These are phyloP conservation scores for Rhynchosporium secalis DNA, from an alignment of 2,329 filamentous ascomycete genomes.

Conservation along the genomic window DNA sequence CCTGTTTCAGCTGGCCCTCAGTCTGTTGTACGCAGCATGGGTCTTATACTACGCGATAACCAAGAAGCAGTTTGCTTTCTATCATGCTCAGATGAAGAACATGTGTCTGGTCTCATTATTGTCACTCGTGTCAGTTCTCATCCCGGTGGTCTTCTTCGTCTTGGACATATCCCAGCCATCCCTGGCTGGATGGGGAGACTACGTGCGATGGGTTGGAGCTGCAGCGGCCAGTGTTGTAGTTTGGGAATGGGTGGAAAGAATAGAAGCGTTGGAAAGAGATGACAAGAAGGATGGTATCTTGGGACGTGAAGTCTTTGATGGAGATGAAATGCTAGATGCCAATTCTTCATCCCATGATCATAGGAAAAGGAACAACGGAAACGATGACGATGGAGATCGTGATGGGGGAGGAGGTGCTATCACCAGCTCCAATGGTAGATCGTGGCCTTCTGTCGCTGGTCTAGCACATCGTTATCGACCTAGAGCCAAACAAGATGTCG, in stretches of 20 bases:
- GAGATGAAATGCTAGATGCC: constrained; percentile 70
- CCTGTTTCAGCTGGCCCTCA: constrained; percentile 69
- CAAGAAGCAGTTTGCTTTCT: constrained; percentile 70
- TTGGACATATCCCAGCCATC: constrained; percentile 69
- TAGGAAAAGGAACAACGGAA: constrained; percentile 41
- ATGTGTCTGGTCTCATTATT: constrained; percentile 67
- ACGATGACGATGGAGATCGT: constrained; percentile 29
- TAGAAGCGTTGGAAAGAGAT: constrained; percentile 71
- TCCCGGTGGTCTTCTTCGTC: constrained; percentile 74
- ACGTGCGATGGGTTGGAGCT: constrained; percentile 74
- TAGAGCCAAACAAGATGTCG: constrained; percentile 30
- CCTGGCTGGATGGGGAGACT: constrained; percentile 73
- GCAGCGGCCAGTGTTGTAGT: constrained; percentile 76
- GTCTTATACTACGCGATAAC: constrained; percentile 73
- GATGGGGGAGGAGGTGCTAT: constrained; percentile 24
- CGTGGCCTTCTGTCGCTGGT: constrained; percentile 46
- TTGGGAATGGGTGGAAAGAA: constrained; percentile 79
- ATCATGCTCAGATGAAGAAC: constrained; percentile 70
- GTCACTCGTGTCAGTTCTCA: constrained; percentile 64
- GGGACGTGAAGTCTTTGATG: constrained; percentile 70
- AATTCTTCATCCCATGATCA: constrained; percentile 51
- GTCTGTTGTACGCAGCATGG: constrained; percentile 71
- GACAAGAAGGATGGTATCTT: constrained; percentile 73
- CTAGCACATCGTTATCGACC: constrained; percentile 35
- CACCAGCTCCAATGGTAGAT: constrained; percentile 32